Conservation (phyloP, 1,284 basidiomycete species). For the Coniferiporia sulphurascens region DNA sequence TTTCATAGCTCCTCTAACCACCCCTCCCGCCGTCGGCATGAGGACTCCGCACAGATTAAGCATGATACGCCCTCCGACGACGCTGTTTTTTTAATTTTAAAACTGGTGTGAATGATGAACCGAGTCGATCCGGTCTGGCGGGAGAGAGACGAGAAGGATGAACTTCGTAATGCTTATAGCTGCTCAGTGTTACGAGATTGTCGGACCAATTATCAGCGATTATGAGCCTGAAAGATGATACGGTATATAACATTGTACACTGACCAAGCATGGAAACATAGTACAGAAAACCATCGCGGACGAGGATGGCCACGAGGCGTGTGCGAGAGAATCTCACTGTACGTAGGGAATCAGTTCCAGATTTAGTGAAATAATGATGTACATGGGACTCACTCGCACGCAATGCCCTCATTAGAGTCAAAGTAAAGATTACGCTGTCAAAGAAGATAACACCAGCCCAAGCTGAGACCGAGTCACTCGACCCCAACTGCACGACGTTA, state of each 20-base stretch:
- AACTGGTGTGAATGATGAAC: background rate
- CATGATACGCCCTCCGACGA: constrained; percentile 7
- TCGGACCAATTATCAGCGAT: background rate
- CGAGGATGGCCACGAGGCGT: constrained; percentile 2
- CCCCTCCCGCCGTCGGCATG: background rate
- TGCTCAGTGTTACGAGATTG: background rate
- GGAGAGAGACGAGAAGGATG: background rate
- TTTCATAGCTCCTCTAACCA: background rate
- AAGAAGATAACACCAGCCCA: constrained; percentile 4
- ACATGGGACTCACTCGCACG: background rate
- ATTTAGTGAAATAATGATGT: background rate
- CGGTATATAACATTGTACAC: background rate
- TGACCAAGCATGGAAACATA: constrained; percentile 6
- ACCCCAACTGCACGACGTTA: background rate
- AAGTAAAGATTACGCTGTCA: constrained; percentile 3
- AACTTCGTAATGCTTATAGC: background rate
- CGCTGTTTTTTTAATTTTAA: too few species aligned
- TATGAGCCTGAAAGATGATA: too few species aligned
- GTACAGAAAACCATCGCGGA: constrained; percentile 7
- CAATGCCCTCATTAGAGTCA: background rate
- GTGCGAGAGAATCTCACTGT: background rate
- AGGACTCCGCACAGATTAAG: constrained; percentile 1
- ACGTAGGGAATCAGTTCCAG: background rate
- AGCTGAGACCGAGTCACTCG: background rate
- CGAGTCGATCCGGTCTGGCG: background rate